A percentile compares a stretch with the other conserved stretches of the same genome.
These are phyloP conservation scores for Closterium sp. DNA, from an alignment of 139 green algal genomes.

Conservation along the genomic window DNA sequence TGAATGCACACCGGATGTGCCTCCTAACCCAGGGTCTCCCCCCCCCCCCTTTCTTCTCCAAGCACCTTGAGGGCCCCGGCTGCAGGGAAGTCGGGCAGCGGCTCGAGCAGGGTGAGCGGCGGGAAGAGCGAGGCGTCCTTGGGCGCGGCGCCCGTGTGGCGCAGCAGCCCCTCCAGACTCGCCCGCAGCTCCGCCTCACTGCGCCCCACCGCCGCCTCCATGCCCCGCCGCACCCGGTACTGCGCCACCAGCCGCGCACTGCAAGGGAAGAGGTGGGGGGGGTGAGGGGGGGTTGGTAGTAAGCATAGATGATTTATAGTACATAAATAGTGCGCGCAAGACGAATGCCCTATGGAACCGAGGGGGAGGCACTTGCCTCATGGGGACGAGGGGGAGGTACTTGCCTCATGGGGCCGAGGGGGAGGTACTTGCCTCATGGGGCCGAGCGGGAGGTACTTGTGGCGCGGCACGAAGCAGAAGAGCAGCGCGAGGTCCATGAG, in stretches of 20 bases:
- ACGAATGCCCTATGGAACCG: background rate
- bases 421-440: too few species aligned
- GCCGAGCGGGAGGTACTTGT: slow-evolving; percentile 23
- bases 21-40: background rate
- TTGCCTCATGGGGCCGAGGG: background rate
- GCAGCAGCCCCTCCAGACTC: background rate
- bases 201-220: background rate
- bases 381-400: background rate
- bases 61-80: background rate
- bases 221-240: background rate
- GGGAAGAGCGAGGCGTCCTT: background rate
- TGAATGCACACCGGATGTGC: background rate
- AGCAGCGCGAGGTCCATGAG: slow-evolving; percentile 41
- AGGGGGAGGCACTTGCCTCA: background rate
- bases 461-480: slow-evolving; percentile 49
- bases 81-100: background rate
- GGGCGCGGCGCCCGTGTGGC: background rate
- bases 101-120: slow-evolving; percentile 4
- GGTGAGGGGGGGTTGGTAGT: background rate
- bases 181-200: slow-evolving; percentile 7
- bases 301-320: background rate
- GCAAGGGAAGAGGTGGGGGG: background rate
- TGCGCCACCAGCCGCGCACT: background rate
- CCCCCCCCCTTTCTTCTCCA: background rate
- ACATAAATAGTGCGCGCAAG: background rate